phyloP scores from a whole-genome alignment of 768 basidiomycete species.

The Lentinus brumalis region DNA sequence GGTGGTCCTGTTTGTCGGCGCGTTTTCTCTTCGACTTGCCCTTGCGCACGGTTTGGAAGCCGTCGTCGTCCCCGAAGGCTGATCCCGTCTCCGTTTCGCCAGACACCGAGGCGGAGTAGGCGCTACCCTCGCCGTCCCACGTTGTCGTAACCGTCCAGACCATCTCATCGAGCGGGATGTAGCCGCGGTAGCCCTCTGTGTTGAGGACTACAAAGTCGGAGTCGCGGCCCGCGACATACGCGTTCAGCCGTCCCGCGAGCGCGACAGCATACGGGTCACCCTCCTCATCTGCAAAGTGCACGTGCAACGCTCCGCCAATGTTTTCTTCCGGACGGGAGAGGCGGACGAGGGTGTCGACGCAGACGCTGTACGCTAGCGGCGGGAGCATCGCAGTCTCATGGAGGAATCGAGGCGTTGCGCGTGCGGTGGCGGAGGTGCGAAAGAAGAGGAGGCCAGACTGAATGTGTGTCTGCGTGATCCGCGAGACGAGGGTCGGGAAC shows the following conservation, averaged over 20 bases:
- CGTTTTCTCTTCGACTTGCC: constrained; percentile 52
- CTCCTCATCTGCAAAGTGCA: constrained; percentile 81
- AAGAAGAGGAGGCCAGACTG: constrained; percentile 75
- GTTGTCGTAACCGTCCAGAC: constrained; percentile 48
- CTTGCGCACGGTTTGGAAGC: constrained; percentile 61
- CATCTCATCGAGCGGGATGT: constrained; percentile 77
- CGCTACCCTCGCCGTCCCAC: constrained; percentile 11
- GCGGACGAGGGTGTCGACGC: constrained; percentile 55
- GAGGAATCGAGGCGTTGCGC: constrained; percentile 66
- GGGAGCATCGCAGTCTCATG: constrained; percentile 76
- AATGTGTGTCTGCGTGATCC: constrained; percentile 58
- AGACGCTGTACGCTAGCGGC: constrained; percentile 61
- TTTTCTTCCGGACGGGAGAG: constrained; percentile 5
- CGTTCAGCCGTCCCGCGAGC: constrained; percentile 70
- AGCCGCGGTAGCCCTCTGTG: constrained; percentile 74
- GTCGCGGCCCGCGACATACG: constrained; percentile 77
- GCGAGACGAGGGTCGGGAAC: constrained; percentile 63
- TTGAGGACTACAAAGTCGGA: constrained; percentile 84
- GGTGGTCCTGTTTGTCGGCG: constrained; percentile 1
- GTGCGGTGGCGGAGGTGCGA: constrained; percentile 69
- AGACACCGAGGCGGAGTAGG: constrained; percentile 17
- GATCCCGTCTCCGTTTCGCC: constrained; percentile 34
- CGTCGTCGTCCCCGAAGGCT: constrained; percentile 39
- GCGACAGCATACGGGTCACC: constrained; percentile 86
- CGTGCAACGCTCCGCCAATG: constrained; percentile 36